A percentile compares a stretch with the other conserved stretches of the same genome.
phyloP scores from a whole-genome alignment of 441 rosid species.

The Geranium incanum region DNA sequence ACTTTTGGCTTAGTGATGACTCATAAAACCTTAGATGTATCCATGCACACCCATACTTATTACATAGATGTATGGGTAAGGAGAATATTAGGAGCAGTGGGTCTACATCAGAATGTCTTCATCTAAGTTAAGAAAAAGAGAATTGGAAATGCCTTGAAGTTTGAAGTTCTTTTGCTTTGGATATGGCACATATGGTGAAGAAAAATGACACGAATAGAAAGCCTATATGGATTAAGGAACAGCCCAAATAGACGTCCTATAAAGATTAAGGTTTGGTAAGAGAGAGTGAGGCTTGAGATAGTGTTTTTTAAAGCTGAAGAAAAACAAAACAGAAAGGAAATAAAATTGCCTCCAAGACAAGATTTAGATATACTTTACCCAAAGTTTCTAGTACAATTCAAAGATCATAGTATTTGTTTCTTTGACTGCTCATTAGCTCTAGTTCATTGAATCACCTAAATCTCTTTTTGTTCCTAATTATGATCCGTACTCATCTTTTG shows the following conservation, averaged over 20 bases:
- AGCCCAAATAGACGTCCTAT: background rate
- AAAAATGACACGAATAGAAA: conserved; percentile 16
- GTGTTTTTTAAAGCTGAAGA: conserved; percentile 28
- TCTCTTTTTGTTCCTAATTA: too few species aligned
- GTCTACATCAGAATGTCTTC: conserved; percentile 2
- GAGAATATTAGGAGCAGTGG: background rate
- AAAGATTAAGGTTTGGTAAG: conserved; percentile 10
- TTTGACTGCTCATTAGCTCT: conserved; percentile 31
- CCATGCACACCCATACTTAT: background rate
- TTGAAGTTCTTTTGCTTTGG: conserved; percentile 12
- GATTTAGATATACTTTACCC: conserved; percentile 30
- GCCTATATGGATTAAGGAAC: background rate
- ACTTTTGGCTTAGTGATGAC: too few species aligned
- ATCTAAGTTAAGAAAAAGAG: too few species aligned
- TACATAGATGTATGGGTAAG: background rate
- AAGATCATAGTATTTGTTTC: conserved; percentile 22
- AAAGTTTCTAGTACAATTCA: conserved; percentile 26
- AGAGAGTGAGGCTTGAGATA: conserved; percentile 6
- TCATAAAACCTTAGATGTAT: too few species aligned
- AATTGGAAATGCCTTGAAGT: conserved; percentile 5
- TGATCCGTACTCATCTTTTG: too few species aligned
- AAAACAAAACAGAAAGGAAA: conserved; percentile 23
- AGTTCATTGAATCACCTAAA: too few species aligned
- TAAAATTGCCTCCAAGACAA: conserved; percentile 7
- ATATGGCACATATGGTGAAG: conserved; percentile 9